Percentiles rank a stretch among this genome's conserved stretches.
These are phyloP conservation scores for Globisporangium radiosum DNA, from an alignment of 352 stramenopile species.

Conservation along the genomic window DNA sequence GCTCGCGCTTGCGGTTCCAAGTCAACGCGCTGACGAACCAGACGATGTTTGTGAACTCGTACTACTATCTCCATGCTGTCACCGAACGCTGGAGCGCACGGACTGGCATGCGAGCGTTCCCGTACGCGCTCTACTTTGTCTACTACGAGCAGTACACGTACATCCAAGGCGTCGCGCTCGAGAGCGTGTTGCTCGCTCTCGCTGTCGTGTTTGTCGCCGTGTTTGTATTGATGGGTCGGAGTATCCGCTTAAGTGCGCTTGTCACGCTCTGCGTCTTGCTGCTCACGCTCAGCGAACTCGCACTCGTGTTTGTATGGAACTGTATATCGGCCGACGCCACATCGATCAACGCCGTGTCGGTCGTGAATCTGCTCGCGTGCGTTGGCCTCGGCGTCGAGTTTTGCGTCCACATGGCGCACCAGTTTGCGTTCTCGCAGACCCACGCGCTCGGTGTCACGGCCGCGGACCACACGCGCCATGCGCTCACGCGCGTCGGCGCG, in stretches of 20 bases:
- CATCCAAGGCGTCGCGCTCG: constrained; percentile 85
- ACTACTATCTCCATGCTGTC: constrained; percentile 78
- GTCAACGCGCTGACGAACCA: constrained; percentile 83
- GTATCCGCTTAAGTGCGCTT: constrained; percentile 52
- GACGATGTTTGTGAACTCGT: constrained; percentile 87
- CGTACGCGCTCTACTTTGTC: constrained; percentile 88
- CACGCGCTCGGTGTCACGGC: constrained; percentile 41
- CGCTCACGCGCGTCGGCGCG: constrained; percentile 64
- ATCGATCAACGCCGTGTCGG: constrained; percentile 87
- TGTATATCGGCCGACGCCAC: constrained; percentile 36
- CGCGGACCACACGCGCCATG: constrained; percentile 64
- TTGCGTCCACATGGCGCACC: constrained; percentile 79
- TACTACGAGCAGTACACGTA: constrained; percentile 92
- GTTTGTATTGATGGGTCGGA: constrained; percentile 70
- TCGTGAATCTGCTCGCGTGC: constrained; percentile 86
- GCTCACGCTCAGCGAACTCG: constrained; percentile 72
- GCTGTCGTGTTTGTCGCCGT: constrained; percentile 74
- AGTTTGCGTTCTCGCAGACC: constrained; percentile 64
- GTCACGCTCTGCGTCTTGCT: constrained; percentile 75
- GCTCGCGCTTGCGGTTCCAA: constrained; percentile 84
- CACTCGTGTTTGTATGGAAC: constrained; percentile 84
- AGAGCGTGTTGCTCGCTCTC: constrained; percentile 79
- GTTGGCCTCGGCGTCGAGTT: constrained; percentile 89
- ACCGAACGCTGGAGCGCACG: constrained; percentile 32
- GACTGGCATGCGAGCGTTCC: constrained; percentile 42